Percentiles rank a stretch among this genome's conserved stretches.
Conservation (phyloP, 257 asterid species). For the Nicotiana tabacum region DNA sequence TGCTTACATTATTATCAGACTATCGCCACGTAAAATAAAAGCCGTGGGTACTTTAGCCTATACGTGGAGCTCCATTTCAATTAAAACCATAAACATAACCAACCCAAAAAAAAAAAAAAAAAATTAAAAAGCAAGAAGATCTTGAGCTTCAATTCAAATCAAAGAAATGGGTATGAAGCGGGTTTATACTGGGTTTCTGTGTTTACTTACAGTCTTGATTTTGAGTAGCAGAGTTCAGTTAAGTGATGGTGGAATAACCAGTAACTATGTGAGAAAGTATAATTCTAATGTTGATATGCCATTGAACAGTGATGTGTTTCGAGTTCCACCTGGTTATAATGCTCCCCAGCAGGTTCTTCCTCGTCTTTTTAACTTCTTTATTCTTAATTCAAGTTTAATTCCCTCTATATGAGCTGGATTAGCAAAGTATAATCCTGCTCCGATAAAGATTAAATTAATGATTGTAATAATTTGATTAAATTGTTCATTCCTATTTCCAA, state of each 20-base stretch:
- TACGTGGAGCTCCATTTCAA: neutral
- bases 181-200: neutral
- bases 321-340: constrained; percentile 52
- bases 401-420: neutral
- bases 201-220: neutral
- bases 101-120: neutral
- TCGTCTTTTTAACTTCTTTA: neutral
- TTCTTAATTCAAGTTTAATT: neutral
- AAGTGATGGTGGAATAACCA: constrained; percentile 38
- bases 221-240: neutral
- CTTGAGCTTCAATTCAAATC: neutral
- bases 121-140: neutral
- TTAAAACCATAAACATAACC: neutral
- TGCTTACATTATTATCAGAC: neutral
- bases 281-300: constrained; percentile 48
- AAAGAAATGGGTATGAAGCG: neutral
- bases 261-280: constrained; percentile 33
- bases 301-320: constrained; percentile 54
- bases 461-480: neutral
- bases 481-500: neutral
- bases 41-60: neutral
- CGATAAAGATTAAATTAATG: no score
- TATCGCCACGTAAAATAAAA: neutral
- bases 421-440: neutral
- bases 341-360: constrained; percentile 53